Base-by-base conservation (phyloP, 306 rosid species). In the Trifolium repens region DNA sequence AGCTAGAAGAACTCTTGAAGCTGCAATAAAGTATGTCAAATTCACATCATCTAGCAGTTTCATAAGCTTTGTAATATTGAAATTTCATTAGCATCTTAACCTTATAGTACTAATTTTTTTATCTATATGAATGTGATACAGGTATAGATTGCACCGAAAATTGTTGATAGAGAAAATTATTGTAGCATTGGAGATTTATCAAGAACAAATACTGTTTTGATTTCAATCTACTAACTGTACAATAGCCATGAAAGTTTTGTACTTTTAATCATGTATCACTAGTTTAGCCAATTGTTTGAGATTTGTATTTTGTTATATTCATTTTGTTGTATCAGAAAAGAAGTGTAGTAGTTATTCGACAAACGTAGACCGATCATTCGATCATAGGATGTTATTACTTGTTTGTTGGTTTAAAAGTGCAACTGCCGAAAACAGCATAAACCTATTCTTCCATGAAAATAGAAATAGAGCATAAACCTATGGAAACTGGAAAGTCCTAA, bases 61-160 rank as follows among this genome's bases (percentile, higher is more conserved):
- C 66, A 53, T 22, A 34, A 75, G 42, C 55, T 32, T 69, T 66
- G 52, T 1, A 39, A 69, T 35, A 34, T 76, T 67, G 72, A 17
- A 40, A 67, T 64, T 60, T 58, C 22, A 13, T 34, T 59, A 67
- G 14, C 37, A 76, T 71, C 53, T 40, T 67, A 64, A 71, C 43
- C 63, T 15, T 9, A 32, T 65, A 52, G 13, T 40, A 64, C 64
- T 59, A 15, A 43, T 40, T 73, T 74, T 57, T 46, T n/a, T 46
- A 62, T 72, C 46, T 44, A 10, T 61, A 35, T 58, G 74, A 44
- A 34, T 79, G 69, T 79, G 86, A 30, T 61, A 85, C 97, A 94
- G 98, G 84, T 90, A 86, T 70, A 87, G 98, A 67, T 86, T 91
- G 88, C 96, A 91, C 74, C 68, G 93, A 76, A 94, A 91, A 77